A percentile compares a stretch with the other conserved stretches of the same genome.
phyloP scores from a whole-genome alignment of 2,329 filamentous ascomycete genomes.

The Fonsecaea multimorphosa region DNA sequence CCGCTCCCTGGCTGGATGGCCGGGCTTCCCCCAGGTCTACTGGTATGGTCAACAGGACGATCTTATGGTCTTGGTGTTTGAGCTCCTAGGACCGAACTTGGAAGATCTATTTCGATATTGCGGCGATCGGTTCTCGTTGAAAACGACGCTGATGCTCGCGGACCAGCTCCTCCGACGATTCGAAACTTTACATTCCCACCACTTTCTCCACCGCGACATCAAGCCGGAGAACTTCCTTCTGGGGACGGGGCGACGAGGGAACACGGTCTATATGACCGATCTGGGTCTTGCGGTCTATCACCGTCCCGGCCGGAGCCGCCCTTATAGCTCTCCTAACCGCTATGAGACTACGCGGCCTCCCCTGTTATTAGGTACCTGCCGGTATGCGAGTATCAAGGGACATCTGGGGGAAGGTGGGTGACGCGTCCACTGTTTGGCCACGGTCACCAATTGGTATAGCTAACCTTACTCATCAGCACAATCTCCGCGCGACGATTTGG shows the following conservation, averaged over 20 bases:
- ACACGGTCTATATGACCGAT: slow-evolving; percentile 42
- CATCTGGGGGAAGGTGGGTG: slow-evolving; percentile 36
- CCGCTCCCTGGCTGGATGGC: slow-evolving; percentile 21
- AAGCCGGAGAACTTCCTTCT: slow-evolving; percentile 44
- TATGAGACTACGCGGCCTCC: slow-evolving; percentile 14
- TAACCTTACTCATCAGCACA: slow-evolving; percentile 25
- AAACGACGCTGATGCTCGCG: slow-evolving; percentile 43
- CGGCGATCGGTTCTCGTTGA: slow-evolving; percentile 42
- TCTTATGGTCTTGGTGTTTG: slow-evolving; percentile 35
- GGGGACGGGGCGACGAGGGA: slow-evolving; percentile 39
- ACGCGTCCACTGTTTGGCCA: slow-evolving; percentile 11
- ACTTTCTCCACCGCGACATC: slow-evolving; percentile 42
- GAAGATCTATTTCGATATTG: slow-evolving; percentile 44
- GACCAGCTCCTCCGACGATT: slow-evolving; percentile 42
- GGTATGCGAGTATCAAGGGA: slow-evolving; percentile 40
- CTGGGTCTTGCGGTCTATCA: slow-evolving; percentile 40
- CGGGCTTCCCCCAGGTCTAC: slow-evolving; percentile 32
- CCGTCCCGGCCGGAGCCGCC: slow-evolving; percentile 23
- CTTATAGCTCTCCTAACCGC: background rate
- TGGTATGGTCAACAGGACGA: slow-evolving; percentile 32
- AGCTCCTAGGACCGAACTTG: slow-evolving; percentile 41
- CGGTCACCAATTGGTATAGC: slow-evolving; percentile 16
- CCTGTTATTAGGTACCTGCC: slow-evolving; percentile 35
- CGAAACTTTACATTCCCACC: slow-evolving; percentile 39
- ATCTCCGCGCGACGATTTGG: slow-evolving; percentile 33